phyloP scores from a whole-genome alignment of 345 rosid species.

The Capsella bursapastoris region DNA sequence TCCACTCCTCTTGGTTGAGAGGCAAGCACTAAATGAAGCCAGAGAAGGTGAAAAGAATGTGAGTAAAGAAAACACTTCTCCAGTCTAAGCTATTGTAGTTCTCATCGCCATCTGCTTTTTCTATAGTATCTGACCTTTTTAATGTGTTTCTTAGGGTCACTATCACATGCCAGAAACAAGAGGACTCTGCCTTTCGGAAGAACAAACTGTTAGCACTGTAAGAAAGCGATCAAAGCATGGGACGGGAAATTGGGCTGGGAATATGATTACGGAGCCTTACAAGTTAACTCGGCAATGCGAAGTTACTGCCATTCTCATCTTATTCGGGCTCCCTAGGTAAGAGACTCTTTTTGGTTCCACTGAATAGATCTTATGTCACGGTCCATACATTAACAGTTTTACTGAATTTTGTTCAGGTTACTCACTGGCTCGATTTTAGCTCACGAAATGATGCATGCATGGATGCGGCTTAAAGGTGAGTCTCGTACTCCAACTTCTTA shows the following conservation, averaged over 20 bases:
- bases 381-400: neutral
- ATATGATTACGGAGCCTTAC: constrained; percentile 80
- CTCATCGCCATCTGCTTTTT: neutral
- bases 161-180: constrained; percentile 98
- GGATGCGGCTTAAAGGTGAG: constrained; percentile 94
- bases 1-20: constrained; percentile 92
- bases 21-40: constrained; percentile 95
- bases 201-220: constrained; percentile 88
- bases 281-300: constrained; percentile 81
- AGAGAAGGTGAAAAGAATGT: constrained; percentile 94
- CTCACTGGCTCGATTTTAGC: constrained; percentile 96
- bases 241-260: constrained; percentile 56
- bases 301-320: constrained; percentile 94
- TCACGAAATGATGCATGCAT: constrained; percentile 99
- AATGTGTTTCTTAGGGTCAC: constrained; percentile 65
- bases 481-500: neutral
- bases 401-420: constrained; percentile 53
- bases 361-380: neutral
- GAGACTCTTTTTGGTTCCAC: neutral
- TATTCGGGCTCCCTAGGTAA: constrained; percentile 96
- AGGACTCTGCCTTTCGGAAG: constrained; percentile 99
- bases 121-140: constrained; percentile 23
- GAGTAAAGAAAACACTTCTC: constrained; percentile 37
- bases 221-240: constrained; percentile 72
- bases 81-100: neutral